phyloP scores from a whole-genome alignment of 2,329 filamentous ascomycete genomes.

The Cercospora janseana region DNA sequence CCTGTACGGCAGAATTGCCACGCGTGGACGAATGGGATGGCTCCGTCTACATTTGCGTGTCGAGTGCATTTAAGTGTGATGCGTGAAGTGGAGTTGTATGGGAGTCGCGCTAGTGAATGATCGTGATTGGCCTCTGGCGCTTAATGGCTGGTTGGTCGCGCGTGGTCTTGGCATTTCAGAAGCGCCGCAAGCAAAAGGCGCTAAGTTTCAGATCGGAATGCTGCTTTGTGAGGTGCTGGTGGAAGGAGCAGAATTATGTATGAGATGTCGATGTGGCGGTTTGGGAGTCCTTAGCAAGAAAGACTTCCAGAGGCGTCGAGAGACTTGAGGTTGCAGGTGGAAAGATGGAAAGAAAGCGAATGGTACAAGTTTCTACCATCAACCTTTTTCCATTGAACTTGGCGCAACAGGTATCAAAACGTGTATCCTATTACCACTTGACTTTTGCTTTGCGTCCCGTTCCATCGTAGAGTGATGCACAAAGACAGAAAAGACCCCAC shows the following conservation, averaged over 20 bases:
- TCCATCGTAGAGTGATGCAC: neutral
- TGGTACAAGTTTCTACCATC: slow-evolving; percentile 3
- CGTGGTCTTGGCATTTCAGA: too few relatives aligned
- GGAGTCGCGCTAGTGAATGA: slow-evolving; percentile 7
- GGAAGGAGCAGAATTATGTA: neutral
- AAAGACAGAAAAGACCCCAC: neutral
- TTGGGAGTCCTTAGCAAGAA: too few relatives aligned
- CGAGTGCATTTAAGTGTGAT: neutral
- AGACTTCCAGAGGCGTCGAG: too few relatives aligned
- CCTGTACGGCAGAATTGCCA: too few relatives aligned
- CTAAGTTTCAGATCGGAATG: slow-evolving; percentile 8
- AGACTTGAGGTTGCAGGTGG: too few relatives aligned
- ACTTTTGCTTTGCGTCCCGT: slow-evolving; percentile 6
- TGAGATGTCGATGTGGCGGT: neutral
- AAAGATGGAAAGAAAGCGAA: neutral
- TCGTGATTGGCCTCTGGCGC: slow-evolving; percentile 13
- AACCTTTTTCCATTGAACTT: too few relatives aligned
- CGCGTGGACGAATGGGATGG: too few relatives aligned
- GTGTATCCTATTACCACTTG: slow-evolving; percentile 12
- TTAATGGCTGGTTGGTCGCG: too few relatives aligned
- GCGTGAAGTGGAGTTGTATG: neutral
- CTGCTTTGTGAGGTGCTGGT: neutral
- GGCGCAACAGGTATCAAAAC: too few relatives aligned
- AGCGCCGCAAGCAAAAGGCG: neutral
- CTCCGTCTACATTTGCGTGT: neutral